Base-by-base conservation (phyloP, 345 rosid species). In the Orychophragmus violaceus region DNA sequence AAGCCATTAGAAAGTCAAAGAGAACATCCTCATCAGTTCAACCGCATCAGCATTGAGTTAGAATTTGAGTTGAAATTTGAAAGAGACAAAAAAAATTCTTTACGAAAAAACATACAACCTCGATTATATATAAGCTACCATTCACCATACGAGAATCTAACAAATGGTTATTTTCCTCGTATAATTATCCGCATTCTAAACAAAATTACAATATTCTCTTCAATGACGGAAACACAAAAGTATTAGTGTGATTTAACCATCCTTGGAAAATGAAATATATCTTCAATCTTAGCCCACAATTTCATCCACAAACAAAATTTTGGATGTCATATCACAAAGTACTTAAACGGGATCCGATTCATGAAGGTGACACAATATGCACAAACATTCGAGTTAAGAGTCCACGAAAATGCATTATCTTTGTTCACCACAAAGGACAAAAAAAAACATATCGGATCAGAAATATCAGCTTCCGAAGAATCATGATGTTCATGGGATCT, bases 401-500 rank as follows among this genome's bases (percentile, higher is more conserved):
- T 39, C 4, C 41, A 64, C 4, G 22, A 45, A 64, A 45, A 72
- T 35, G 64, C 51, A 56, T 39, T 8, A 35, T 22, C 21, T 4
- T 39, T 29, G 44, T 51, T 60, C 60, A 50, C 25, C 42, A 23
- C n/a, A 7, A 32, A 12, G 5, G 16, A 42, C 16, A 52, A 44
- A 16, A 7, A 45, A 1, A 41, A 44, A 33, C 59, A 11, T 53
- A 74, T 41, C 72, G 72, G 79, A 83, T 77, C 77, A 76, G 83
- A 33, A 21, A 58, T 60, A 90, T 97, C 99, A 60, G 89, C 75
- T 75, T 81, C 70, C 1, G 90, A 88, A 22, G 96, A 82, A 68
- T 83, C 79, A 5, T 84, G 87, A 76, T 66, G 87, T 35, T 87
- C 87, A 8, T 84, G 84, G 68, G 96, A 82, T 82, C 94, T 79